A percentile compares a stretch with the other conserved stretches of the same genome.
Conservation (phyloP, 2,329 filamentous ascomycete species). For the Hyphodiscus sp. region DNA sequence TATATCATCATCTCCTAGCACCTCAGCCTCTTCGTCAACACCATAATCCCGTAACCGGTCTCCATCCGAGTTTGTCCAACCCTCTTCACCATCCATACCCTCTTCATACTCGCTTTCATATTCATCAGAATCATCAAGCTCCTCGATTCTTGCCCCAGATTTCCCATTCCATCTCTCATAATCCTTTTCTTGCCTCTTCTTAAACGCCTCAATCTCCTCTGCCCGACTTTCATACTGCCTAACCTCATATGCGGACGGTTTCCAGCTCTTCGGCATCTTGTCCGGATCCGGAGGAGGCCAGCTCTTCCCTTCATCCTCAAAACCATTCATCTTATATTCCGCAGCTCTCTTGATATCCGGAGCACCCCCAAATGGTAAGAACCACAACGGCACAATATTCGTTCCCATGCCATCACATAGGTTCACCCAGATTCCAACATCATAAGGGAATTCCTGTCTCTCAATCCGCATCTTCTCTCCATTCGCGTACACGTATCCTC, state of each 20-base stretch:
- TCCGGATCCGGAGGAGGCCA: constrained; percentile 62
- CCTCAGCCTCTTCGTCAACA: constrained; percentile 69
- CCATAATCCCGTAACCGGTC: constrained; percentile 71
- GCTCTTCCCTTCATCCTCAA: constrained; percentile 56
- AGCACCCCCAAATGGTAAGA: constrained; percentile 57
- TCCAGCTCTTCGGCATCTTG: constrained; percentile 36
- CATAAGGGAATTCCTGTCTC: constrained; percentile 74
- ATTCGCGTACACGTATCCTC: constrained; percentile 33
- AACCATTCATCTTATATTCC: constrained; percentile 68
- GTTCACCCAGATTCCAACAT: constrained; percentile 69
- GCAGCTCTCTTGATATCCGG: constrained; percentile 35
- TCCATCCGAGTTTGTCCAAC: constrained; percentile 70
- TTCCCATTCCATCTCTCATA: constrained; percentile 31
- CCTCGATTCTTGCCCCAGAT: constrained; percentile 23
- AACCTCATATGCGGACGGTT: constrained; percentile 3
- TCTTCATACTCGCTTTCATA: constrained; percentile 28
- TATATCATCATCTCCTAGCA: constrained; percentile 53
- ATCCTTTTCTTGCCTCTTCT: constrained; percentile 44
- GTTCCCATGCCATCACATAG: constrained; percentile 71
- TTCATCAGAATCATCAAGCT: constrained; percentile 20
- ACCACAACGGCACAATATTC: constrained; percentile 58
- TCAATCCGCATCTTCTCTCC: constrained; percentile 48
- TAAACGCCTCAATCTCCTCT: constrained; percentile 41
- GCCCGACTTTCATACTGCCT: constrained; percentile 27
- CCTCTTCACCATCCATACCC: constrained; percentile 43